Evolutionary conservation across 2,329 filamentous ascomycete species (phyloP).

Genomic region (Talaromyces verruculosus): DNA sequence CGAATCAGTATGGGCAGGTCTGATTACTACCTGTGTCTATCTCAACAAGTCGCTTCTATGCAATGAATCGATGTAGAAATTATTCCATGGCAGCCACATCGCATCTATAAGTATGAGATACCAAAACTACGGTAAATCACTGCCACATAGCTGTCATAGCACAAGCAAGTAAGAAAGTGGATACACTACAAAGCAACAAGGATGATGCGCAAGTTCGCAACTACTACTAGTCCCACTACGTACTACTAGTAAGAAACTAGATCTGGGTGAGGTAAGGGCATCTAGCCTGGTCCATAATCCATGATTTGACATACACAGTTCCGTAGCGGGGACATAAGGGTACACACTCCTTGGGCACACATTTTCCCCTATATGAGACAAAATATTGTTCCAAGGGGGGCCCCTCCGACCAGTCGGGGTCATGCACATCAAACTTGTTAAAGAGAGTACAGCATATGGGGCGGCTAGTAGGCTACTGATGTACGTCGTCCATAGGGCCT

Average conservation of each 20-base stretch:
- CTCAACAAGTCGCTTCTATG: neutral
- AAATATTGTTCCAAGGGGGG: neutral
- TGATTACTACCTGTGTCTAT: neutral
- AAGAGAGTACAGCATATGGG: neutral
- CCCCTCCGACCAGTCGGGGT: neutral
- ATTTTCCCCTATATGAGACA: neutral
- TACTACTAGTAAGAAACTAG: neutral
- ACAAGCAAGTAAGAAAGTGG: neutral
- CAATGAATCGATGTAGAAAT: neutral
- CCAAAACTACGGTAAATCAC: neutral
- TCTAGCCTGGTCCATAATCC: slow-evolving; percentile 5
- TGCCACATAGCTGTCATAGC: neutral
- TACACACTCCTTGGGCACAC: neutral
- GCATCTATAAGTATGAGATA: neutral
- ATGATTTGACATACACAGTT: neutral
- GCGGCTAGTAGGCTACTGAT: neutral
- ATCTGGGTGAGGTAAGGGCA: slow-evolving; percentile 5
- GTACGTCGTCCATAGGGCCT: neutral
- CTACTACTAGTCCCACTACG: neutral
- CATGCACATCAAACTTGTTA: neutral
- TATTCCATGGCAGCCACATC: neutral
- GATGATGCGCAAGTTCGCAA: neutral
- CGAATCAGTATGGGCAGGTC: neutral
- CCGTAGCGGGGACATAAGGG: neutral
- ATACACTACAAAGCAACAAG: neutral